These are phyloP conservation scores for Aspergillus affinis DNA, from an alignment of 495 filamentous ascomycete genomes.

Conservation along the genomic window DNA sequence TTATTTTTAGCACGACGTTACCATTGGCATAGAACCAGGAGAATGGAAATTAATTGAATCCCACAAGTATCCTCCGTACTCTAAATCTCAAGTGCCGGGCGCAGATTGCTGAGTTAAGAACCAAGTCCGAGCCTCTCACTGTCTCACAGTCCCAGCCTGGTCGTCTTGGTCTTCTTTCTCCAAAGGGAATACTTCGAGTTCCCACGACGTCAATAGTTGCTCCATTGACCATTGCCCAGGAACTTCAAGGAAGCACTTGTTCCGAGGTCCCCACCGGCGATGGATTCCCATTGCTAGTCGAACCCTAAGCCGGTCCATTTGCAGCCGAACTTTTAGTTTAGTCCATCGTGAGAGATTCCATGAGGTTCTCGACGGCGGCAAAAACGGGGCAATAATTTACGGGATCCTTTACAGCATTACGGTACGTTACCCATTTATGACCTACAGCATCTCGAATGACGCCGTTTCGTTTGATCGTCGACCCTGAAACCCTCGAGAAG, in stretches of 20 bases:
- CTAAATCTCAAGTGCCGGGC: conserved; percentile 6
- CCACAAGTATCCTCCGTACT: conserved; percentile 1
- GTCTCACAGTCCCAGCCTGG: too few species aligned
- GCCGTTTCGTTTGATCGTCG: conserved; percentile 37
- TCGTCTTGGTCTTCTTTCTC: too few species aligned
- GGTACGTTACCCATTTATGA: too few species aligned
- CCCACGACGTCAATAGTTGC: background rate
- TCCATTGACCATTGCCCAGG: too few species aligned
- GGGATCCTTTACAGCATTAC: too few species aligned
- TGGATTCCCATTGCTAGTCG: background rate
- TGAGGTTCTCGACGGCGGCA: conserved; percentile 5
- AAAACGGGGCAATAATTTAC: conserved; percentile 10
- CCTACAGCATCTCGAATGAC: background rate
- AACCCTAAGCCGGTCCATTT: background rate
- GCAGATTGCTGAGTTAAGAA: conserved; percentile 12
- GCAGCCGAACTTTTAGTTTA: background rate
- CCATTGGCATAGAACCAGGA: background rate
- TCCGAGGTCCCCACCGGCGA: background rate
- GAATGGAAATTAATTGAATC: conserved; percentile 1
- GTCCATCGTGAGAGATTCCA: background rate
- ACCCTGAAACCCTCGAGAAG: conserved; percentile 43
- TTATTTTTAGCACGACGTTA: background rate
- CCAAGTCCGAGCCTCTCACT: conserved; percentile 5
- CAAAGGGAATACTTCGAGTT: too few species aligned
- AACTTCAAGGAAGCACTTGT: background rate